Percentiles rank a stretch among this genome's conserved stretches.
Conservation (phyloP, 1,284 basidiomycete genomes). For the Irpex rosettiformis region DNA sequence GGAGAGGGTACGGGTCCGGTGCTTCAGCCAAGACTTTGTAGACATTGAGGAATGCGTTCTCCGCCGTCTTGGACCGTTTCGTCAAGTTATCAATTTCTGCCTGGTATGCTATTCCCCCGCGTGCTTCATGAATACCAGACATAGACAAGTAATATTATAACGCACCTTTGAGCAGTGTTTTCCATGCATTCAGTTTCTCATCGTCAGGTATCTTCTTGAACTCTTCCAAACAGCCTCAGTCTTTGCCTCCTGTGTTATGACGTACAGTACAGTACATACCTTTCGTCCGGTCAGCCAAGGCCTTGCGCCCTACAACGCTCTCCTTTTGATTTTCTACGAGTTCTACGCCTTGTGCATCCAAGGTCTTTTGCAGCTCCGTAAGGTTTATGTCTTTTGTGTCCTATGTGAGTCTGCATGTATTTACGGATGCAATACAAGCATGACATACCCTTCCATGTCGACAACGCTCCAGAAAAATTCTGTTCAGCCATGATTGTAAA, state of each 20-base stretch:
- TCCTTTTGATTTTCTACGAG: constrained; percentile 98
- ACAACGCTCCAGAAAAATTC: constrained; percentile 83
- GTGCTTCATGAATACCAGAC: not conserved
- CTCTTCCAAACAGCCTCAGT: constrained; percentile 45
- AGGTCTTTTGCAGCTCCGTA: constrained; percentile 85
- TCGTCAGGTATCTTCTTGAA: constrained; percentile 91
- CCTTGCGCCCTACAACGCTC: constrained; percentile 89
- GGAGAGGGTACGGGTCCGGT: constrained; percentile 93
- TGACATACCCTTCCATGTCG: constrained; percentile 83
- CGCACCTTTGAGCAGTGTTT: constrained; percentile 81
- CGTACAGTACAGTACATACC: constrained; percentile 42
- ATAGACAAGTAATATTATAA: constrained; percentile 7
- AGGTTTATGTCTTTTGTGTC: constrained; percentile 82
- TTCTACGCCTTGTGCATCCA: constrained; percentile 89
- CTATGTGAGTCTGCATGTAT: not conserved
- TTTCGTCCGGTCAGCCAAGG: constrained; percentile 89
- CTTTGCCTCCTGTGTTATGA: constrained; percentile 1
- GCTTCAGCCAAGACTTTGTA: constrained; percentile 94
- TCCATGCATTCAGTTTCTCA: constrained; percentile 84
- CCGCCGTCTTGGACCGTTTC: constrained; percentile 85
- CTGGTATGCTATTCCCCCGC: constrained; percentile 99
- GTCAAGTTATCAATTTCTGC: constrained; percentile 94
- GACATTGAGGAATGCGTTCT: constrained; percentile 91
- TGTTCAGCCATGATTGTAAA: constrained; percentile 38
- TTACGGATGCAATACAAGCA: not conserved